Base-by-base conservation (phyloP, 2,329 filamentous ascomycete genomes). In the Penicillium sp. region DNA sequence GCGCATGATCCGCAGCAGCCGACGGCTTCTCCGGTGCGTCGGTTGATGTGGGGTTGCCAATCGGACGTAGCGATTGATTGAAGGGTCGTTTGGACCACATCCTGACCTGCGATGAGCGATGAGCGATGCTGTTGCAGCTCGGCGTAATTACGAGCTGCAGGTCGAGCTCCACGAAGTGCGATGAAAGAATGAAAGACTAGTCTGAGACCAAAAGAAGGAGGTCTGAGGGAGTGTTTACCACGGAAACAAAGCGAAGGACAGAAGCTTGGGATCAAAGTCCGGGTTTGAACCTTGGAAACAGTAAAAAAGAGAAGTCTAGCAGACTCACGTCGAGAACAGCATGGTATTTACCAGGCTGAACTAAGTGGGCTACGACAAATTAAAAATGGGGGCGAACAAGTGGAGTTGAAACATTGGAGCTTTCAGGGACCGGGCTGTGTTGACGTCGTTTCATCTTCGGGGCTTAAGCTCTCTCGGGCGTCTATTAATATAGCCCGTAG, bases 21-120 rank as follows among this genome's bases (percentile, higher is more conserved):
- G 69, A 68, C 44, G 70, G 66, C 55, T 76, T 72, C 58, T 79
- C 74, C 56, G 73, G 70, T 36, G 73, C 74, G 62, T 76, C 70
- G 58, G 75, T 63, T 46, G 77, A 67, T 40, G 75, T 72, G 30
- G 77, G 74, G 61, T 72, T 74, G 49, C 74, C 72, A 57, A 76
- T 76, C 16, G 72, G 74, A 51, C 76, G 74, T 64, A 68, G 76
- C 57, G 74, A 72, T 59, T 63, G 74, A 71, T 66, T 77, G 70
- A 62, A 80, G 6, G 62, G 56, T 38, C 62, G 66, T 62, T 78
- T 78, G 65, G 80, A 79, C 79, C 79, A 83, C 81, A 83, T 81
- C n/a, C 54, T 71, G 63, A 46, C 56, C 38, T 54, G 41, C 44
- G 20, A 30, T 11, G 13, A 13, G n/a, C 22, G 25, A 9, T 27